Evolutionary conservation across 148 eudicot species (phyloP), one percentile per base, ranked within the genome.

Genomic region (Silene uniflora): DNA sequence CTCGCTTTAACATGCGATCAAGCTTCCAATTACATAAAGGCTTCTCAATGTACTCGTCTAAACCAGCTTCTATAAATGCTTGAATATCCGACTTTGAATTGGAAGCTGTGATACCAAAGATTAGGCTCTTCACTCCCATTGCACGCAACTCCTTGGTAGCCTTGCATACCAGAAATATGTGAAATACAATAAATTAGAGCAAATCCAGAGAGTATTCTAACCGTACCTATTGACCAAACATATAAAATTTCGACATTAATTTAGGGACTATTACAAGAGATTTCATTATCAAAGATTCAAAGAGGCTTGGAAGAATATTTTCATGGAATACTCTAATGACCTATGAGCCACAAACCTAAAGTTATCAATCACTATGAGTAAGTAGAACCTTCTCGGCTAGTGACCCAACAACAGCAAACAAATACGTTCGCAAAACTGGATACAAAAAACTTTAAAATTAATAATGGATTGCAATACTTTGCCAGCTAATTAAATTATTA

Each of bases 11-110:
- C 60, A 78, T 17, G 16, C 18, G 25, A 10, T 52, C 39, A 78
- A 78, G 68, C 44, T 62, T 72, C n/a, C 19, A 32, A 16, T 13
- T 2, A 22, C 60, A 54, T 21, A 79, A 29, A 2, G 81, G 81
- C 70, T 79, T 79, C 62, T 60, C 68, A 74, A 74, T 29, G 24
- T 69, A 79, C 16, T 79, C 74, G 18, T 79, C 81, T 69, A 79
- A 47, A 27, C 81, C 81, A 11, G 81, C 81, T 27, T 75, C 74
- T 46, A 29, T 35, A n/a, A 79, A 79, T 27, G 70, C 69, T 79
- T 74, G 29, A 59, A 79, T 60, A 7, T 69, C 69, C 0, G 73
- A 27, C 55, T 74, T 61, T 13, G 63, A 73, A 13, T 69, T 72
- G 12, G 42, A 67, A 14, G 77, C 60, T 49, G 78, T 79, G 9